Percentiles rank a stretch among this genome's conserved stretches.
Conservation (phyloP, 805 yeast species). For the Suhomyces sp. region DNA sequence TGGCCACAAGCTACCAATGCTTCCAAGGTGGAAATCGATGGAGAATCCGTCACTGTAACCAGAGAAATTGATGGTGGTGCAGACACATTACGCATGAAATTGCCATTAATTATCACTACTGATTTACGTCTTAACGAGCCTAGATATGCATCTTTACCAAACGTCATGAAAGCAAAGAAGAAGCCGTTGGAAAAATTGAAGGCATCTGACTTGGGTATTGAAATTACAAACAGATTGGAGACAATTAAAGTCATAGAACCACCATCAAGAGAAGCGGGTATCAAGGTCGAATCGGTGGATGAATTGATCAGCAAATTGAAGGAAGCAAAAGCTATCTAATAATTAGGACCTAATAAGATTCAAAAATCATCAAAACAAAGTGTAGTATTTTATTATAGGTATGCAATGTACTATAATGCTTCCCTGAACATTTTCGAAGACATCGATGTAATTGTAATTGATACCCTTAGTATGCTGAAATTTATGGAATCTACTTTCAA, state of each 20-base stretch:
- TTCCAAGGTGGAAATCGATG: conserved; percentile 68
- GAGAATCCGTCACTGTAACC: conserved; percentile 65
- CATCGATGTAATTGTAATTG: no score
- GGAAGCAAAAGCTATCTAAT: conserved; percentile 68
- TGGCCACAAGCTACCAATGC: conserved; percentile 99
- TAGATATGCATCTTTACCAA: conserved; percentile 92
- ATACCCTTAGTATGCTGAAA: no score
- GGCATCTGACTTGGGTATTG: conserved; percentile 68
- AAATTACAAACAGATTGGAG: conserved; percentile 61
- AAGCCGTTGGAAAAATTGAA: conserved; percentile 75
- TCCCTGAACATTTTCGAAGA: no score
- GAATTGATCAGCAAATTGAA: conserved; percentile 78
- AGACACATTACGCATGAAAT: conserved; percentile 70
- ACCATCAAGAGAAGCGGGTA: conserved; percentile 75
- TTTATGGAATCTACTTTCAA: no score
- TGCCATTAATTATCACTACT: conserved; percentile 87
- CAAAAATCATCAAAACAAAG: no score
- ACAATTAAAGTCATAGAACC: conserved; percentile 82
- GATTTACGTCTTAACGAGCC: conserved; percentile 95
- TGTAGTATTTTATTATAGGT: no score
- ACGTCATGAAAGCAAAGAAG: conserved; percentile 98
- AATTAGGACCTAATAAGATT: no score
- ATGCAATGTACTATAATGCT: no score
- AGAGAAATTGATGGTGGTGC: conserved; percentile 97
- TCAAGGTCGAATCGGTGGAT: conserved; percentile 77